These are phyloP conservation scores for Didymella glomerata DNA, from an alignment of 2,329 filamentous ascomycete genomes.

Conservation along the genomic window DNA sequence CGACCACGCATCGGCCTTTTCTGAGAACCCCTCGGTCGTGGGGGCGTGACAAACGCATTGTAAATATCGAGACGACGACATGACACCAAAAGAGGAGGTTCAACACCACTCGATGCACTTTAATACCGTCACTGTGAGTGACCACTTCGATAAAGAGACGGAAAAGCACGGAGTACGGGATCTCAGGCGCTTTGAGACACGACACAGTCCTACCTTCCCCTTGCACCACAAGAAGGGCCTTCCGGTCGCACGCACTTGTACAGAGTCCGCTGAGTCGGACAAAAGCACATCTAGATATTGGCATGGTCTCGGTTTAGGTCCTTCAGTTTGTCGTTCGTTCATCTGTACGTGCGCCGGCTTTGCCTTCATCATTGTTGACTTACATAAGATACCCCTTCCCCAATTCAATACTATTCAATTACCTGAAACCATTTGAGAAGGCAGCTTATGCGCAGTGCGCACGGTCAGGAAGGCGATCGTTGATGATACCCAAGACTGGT, in stretches of 20 bases:
- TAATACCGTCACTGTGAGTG: slow-evolving; percentile 7
- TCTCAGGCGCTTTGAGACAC: background rate
- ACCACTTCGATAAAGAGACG: slow-evolving; percentile 27
- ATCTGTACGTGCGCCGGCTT: slow-evolving; percentile 13
- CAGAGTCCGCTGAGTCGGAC: slow-evolving; percentile 37
- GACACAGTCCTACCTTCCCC: slow-evolving; percentile 16
- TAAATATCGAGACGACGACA: slow-evolving; percentile 31
- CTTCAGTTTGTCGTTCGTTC: background rate
- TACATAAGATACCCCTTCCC: slow-evolving; percentile 44
- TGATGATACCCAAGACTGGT: too few relatives aligned
- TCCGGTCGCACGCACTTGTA: slow-evolving; percentile 30
- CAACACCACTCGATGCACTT: slow-evolving; percentile 32
- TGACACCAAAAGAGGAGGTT: slow-evolving; percentile 28
- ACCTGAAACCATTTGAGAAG: too few relatives aligned
- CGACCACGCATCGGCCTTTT: slow-evolving; percentile 73
- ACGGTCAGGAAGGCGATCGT: too few relatives aligned
- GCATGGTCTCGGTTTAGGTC: slow-evolving; percentile 10
- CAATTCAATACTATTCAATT: slow-evolving; percentile 27
- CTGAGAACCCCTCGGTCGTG: slow-evolving; percentile 20
- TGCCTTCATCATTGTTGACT: slow-evolving; percentile 27
- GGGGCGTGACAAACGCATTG: slow-evolving; percentile 23
- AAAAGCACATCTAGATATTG: slow-evolving; percentile 18
- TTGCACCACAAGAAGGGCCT: slow-evolving; percentile 15
- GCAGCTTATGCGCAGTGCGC: too few relatives aligned
- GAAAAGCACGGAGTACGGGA: slow-evolving; percentile 25